These are phyloP conservation scores for Mycena metata DNA, from an alignment of 768 basidiomycete genomes.

Conservation along the genomic window DNA sequence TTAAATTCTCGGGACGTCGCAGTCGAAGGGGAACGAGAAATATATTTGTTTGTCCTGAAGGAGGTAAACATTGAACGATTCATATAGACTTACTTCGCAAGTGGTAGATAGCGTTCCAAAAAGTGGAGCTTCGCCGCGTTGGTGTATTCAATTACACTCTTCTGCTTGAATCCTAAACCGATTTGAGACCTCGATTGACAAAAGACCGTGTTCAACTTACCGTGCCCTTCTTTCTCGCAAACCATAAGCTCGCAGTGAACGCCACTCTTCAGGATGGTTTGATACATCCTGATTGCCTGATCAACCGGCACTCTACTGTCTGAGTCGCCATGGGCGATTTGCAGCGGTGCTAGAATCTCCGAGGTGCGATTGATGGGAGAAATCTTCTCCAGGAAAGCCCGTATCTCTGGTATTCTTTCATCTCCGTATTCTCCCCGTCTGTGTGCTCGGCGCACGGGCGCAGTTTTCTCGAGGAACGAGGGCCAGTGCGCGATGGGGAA, in stretches of 20 bases:
- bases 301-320: slow-evolving; percentile 56
- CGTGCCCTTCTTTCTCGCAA: slow-evolving; percentile 59
- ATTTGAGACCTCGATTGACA: not conserved
- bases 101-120: slow-evolving; percentile 50
- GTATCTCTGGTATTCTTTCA: slow-evolving; percentile 52
- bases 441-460: slow-evolving; percentile 49
- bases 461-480: slow-evolving; percentile 59
- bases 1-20: too few relatives aligned
- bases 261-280: slow-evolving; percentile 46
- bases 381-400: slow-evolving; percentile 53
- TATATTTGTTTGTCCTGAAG: too few relatives aligned
- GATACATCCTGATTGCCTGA: slow-evolving; percentile 55
- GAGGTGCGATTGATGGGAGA: slow-evolving; percentile 55
- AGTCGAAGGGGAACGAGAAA: too few relatives aligned
- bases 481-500: slow-evolving; percentile 57
- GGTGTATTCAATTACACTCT: slow-evolving; percentile 58
- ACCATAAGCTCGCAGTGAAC: slow-evolving; percentile 53
- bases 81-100: not conserved
- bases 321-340: slow-evolving; percentile 59
- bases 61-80: too few relatives aligned
- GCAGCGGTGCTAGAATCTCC: slow-evolving; percentile 52
- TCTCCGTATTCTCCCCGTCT: slow-evolving; percentile 58
- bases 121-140: slow-evolving; percentile 56
- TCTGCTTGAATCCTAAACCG: slow-evolving; percentile 56
- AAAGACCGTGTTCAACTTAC: slow-evolving; percentile 41